Base-by-base conservation (phyloP, 1,139 yeast species). In the Lodderomyces margitis region DNA sequence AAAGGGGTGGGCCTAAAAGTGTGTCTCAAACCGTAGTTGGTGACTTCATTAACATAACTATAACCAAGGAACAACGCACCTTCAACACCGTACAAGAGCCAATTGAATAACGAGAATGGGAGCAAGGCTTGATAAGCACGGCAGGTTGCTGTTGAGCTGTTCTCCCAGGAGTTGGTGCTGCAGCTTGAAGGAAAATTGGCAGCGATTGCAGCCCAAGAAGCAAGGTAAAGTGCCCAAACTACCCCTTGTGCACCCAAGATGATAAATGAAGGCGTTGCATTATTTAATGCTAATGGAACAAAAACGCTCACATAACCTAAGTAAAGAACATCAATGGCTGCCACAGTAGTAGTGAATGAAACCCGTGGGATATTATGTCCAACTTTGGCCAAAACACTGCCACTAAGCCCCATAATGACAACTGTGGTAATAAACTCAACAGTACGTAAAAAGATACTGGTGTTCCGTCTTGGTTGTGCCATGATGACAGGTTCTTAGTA, bases 81-180 rank as follows among this genome's bases (percentile, higher is more conserved):
- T n/a, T 62, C 45, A 9, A 50, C 51, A 5, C 51, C 43, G 36
- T 57, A 63, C 40, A 61, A 47, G 4, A 64, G 21, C 65, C 67
- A 66, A 21, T 52, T 47, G 37, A 66, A 41, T 24, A 66, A 55
- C 1, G 60, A 52, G 43, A 66, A 55, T 2, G 67, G 64, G 43
- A 62, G 54, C 16, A 55, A 42, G 1, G 68, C 67, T 47, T 65
- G 59, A 8, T 59, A 60, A 5, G 56, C 23, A 27, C 43, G 42
- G 48, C 71, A 66, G 39, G 50, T 43, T 19, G 37, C 12, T 19
- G 21, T 32, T 14, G 35, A 21, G 25, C 40, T 30, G 15, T 21
- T 21, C 2, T 14, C 38, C 32, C 32, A 28, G 16, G 20, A 16
- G n/a, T 17, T n/a, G 25, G 28, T 30, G 36, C 21, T 28, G 48